Conservation (phyloP, 169 alveolate genomes). For the Cryptosporidium parvum region DNA sequence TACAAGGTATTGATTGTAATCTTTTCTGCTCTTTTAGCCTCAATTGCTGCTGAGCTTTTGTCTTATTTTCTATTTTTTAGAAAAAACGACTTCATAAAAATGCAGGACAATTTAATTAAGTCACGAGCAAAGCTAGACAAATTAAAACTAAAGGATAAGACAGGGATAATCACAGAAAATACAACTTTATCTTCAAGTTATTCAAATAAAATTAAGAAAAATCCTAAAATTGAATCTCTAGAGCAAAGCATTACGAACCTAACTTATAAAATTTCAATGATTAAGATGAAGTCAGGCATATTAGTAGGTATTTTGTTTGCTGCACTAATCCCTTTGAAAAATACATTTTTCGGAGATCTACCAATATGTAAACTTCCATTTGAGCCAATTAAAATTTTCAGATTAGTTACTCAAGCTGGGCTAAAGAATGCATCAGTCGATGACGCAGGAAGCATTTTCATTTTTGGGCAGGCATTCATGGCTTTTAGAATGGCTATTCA, state of each 20-base stretch:
- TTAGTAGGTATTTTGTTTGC: slow-evolving; percentile 66
- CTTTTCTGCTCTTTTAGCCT: slow-evolving; percentile 2
- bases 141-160: slow-evolving; percentile 33
- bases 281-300: slow-evolving; percentile 56
- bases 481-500: slow-evolving; percentile 75
- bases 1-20: slow-evolving; percentile 45
- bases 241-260: slow-evolving; percentile 57
- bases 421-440: slow-evolving; percentile 26
- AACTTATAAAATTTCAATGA: slow-evolving; percentile 43
- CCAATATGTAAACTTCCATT: slow-evolving; percentile 70
- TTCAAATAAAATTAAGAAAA: slow-evolving; percentile 10
- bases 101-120: slow-evolving; percentile 42
- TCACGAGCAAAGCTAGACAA: slow-evolving; percentile 50
- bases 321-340: slow-evolving; percentile 22
- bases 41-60: slow-evolving; percentile 42
- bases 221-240: slow-evolving; percentile 57
- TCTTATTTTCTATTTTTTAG: slow-evolving; percentile 52
- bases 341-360: slow-evolving; percentile 41
- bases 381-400: slow-evolving; percentile 45
- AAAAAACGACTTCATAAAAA: slow-evolving; percentile 27
- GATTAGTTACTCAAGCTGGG: slow-evolving; percentile 71
- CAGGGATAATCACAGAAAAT: slow-evolving; percentile 68
- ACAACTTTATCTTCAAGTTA: slow-evolving; percentile 44
- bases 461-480: slow-evolving; percentile 76
- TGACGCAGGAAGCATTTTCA: slow-evolving; percentile 76